Evolutionary conservation across 331 rosid genomes (phyloP), one percentile per base, ranked within the genome.

Genomic region (Cucumis variabilis): DNA sequence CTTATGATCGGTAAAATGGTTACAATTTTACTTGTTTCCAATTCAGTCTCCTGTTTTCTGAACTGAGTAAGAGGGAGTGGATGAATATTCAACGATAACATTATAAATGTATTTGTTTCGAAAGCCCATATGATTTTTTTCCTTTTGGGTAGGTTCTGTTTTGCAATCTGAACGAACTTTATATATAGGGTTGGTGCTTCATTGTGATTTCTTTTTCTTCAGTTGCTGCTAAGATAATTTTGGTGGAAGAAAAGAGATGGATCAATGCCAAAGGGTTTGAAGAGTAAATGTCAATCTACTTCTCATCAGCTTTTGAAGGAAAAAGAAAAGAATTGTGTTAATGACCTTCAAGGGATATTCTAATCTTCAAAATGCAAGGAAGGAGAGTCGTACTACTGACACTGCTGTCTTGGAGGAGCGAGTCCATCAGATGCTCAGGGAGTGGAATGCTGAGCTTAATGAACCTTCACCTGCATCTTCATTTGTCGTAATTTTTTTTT

Each of bases 391-490:
- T 58, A 74, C 96, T 0, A 87, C 90, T 12, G 98, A 95, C 69
- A 90, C 90, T 55, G 91, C 94, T 1, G 94, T 96, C n/a, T 95
- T 96, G 2, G 98, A 96, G 92, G 99, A 96, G 85, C 98, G 95
- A 90, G 95, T 96, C 46, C 95, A 94, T 93, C 98, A 94, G 92
- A 95, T 96, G 98, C 99, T 96, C 86, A 96, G 98, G 15, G 99
- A 95, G 87, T 96, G 99, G 99, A 96, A 95, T 91, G 87, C 97
- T 5, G 98, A 96, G 89, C 98, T 96, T 58, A 95, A 93, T 33
- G 98, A 96, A 89, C 97, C 99, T 37, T 95, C 99, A 27, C 98
- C 98, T 10, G 95, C 98, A 77, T 95, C 99, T 80, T 97, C 99
- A 33, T 87, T 95, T 90, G 84, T 70, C 23, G 88, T 86, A 86